phyloP scores from a whole-genome alignment of 106 monocot species.

The Dendrobium officinale region DNA sequence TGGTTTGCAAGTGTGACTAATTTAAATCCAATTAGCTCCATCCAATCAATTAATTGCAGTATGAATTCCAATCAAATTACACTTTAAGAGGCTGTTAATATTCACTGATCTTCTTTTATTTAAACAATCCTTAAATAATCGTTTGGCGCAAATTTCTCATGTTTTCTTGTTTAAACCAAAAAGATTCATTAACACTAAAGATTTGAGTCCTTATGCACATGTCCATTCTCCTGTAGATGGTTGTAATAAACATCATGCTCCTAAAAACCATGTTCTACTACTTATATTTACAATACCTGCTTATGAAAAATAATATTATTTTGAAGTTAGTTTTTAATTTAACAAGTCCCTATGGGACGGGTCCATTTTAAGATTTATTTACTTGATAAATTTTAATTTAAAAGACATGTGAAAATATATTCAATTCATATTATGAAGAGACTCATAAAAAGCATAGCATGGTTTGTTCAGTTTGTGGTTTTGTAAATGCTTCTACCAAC shows the following conservation, averaged over 20 bases:
- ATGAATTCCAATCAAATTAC: neutral
- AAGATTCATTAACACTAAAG: neutral
- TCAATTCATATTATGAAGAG: neutral
- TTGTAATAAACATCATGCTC: neutral
- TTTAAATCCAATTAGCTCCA: neutral
- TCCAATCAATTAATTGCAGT: too few species aligned
- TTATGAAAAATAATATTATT: neutral
- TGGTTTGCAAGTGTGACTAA: neutral
- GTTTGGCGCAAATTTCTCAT: neutral
- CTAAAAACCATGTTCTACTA: neutral
- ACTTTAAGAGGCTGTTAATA: neutral
- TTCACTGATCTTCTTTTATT: neutral
- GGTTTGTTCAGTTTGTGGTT: neutral
- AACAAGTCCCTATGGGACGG: neutral
- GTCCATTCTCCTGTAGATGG: neutral
- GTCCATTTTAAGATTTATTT: neutral
- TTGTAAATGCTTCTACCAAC: neutral
- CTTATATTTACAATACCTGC: neutral
- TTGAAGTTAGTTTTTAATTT: neutral
- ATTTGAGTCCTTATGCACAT: neutral
- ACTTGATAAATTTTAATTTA: neutral
- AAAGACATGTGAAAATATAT: neutral
- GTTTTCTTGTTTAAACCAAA: neutral
- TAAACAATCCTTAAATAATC: neutral
- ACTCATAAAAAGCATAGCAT: neutral